Percentiles rank a stretch among this genome's conserved stretches.
phyloP scores from a whole-genome alignment of 306 rosid species.

The Citrullus amarus region DNA sequence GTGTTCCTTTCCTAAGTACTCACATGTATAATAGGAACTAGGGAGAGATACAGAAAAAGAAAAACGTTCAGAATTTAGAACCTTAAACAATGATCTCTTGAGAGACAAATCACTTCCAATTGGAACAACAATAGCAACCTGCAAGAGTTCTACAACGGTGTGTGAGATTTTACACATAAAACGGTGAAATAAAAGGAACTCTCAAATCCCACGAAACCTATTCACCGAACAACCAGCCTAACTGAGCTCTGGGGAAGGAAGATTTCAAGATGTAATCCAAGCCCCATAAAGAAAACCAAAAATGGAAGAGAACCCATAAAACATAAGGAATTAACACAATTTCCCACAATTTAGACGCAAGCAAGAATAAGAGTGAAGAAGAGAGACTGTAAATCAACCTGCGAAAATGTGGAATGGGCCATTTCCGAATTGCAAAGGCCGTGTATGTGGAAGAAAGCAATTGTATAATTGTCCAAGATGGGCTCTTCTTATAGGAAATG shows the following conservation, averaged over 20 bases:
- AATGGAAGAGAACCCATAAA: background rate
- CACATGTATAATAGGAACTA: background rate
- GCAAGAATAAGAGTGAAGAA: slow-evolving; percentile 1
- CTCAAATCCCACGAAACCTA: background rate
- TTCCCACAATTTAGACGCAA: slow-evolving; percentile 2
- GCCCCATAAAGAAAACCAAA: background rate
- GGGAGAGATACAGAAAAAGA: background rate
- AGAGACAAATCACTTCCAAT: slow-evolving; percentile 1
- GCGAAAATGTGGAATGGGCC: slow-evolving; percentile 31
- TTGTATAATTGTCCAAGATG: background rate
- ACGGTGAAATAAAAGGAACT: background rate
- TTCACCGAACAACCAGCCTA: background rate
- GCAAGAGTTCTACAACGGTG: slow-evolving; percentile 6
- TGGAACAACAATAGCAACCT: slow-evolving; percentile 34
- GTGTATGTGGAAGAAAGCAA: background rate
- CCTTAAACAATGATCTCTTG: slow-evolving; percentile 6
- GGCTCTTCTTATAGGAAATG: slow-evolving; percentile 5
- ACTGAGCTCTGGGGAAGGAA: background rate
- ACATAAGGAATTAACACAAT: background rate
- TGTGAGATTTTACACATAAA: background rate
- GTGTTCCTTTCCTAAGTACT: background rate
- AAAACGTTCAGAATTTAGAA: background rate
- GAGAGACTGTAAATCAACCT: slow-evolving; percentile 15
- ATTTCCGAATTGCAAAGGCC: slow-evolving; percentile 15
- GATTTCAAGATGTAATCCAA: background rate